These are phyloP conservation scores for Ophioceras dolichostomum DNA, from an alignment of 2,329 filamentous ascomycete species.

Conservation along the genomic window DNA sequence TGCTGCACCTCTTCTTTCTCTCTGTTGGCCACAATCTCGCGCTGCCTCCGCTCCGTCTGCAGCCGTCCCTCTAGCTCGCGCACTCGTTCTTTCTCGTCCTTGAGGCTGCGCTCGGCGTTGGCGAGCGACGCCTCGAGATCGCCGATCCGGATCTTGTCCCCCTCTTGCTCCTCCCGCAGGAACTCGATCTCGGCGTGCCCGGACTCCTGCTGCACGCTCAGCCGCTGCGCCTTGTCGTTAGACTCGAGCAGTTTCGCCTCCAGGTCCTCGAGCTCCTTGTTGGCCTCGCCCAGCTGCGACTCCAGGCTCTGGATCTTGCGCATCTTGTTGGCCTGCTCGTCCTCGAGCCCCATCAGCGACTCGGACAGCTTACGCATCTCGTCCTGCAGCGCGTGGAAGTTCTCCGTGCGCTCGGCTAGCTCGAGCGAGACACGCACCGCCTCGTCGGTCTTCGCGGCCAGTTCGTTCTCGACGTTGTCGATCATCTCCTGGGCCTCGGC, in stretches of 20 bases:
- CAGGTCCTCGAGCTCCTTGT: constrained; percentile 74
- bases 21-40: constrained; percentile 72
- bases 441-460: constrained; percentile 61
- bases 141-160: constrained; percentile 94
- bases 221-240: constrained; percentile 75
- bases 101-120: constrained; percentile 64
- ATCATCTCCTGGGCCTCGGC: constrained; percentile 56
- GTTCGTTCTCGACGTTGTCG: constrained; percentile 55
- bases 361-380: constrained; percentile 92
- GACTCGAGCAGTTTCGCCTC: constrained; percentile 76
- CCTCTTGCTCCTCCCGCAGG: constrained; percentile 90
- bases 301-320: constrained; percentile 74
- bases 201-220: constrained; percentile 86
- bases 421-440: constrained; percentile 59
- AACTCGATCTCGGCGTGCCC: constrained; percentile 90
- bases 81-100: constrained; percentile 70
- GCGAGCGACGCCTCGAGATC: constrained; percentile 78
- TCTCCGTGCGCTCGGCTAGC: constrained; percentile 66
- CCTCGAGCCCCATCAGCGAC: constrained; percentile 73
- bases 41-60: constrained; percentile 68
- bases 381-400: constrained; percentile 80
- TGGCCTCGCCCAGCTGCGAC: constrained; percentile 69
- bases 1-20: constrained; percentile 95
- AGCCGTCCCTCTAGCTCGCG: constrained; percentile 65
- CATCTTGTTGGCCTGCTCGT: constrained; percentile 71